Base-by-base conservation (phyloP, 176 grass and related monocot species). In the Stipa capillata region DNA sequence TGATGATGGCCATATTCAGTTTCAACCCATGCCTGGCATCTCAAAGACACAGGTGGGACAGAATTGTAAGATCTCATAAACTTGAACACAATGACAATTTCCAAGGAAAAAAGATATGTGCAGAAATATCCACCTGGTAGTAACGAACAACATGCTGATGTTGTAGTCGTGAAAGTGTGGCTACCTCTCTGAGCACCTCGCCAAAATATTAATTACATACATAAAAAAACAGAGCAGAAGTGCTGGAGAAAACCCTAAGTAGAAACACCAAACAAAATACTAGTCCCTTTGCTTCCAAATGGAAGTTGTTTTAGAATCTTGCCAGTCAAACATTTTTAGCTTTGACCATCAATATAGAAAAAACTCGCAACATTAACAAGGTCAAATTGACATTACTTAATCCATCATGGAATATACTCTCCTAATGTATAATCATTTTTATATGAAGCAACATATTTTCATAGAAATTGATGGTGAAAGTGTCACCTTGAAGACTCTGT, bases 71-170 rank as follows among this genome's bases (percentile, higher is more conserved):
- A 79, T 31, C 57, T 72, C 61, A 73, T 40, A 79, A 77, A 47
- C 14, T 84, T 77, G 68, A 68, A 37, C 47, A 85, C 62, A 47
- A 50, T 18, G 36, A n/a, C 39, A 65, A 60, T 61, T 66, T 56
- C 2, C 3, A 80, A 40, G 17, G 24, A 57, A 60, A 82, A 74
- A 85, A 73, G 49, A 84, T 31, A 62, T 67, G 0, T 77, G 74
- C 35, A 43, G 14, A 69, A 76, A 75, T 76, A 49, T 53, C 81
- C 63, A 97, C 92, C 87, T 97, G 95, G 80, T 97, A 94, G 77
- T 97, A 97, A 20, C 94, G 89, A 83, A 97, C 94, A 85, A 94
- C 80, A 94, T 97, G 94, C 68, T 97, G 89, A 88, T 97, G 94
- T 68, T 97, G 94, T 85, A 97, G 86, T 42, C 88, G 83, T 67